Conservation (phyloP, 192 early-diverging fungal genomes). For the Coemansia sp. region DNA sequence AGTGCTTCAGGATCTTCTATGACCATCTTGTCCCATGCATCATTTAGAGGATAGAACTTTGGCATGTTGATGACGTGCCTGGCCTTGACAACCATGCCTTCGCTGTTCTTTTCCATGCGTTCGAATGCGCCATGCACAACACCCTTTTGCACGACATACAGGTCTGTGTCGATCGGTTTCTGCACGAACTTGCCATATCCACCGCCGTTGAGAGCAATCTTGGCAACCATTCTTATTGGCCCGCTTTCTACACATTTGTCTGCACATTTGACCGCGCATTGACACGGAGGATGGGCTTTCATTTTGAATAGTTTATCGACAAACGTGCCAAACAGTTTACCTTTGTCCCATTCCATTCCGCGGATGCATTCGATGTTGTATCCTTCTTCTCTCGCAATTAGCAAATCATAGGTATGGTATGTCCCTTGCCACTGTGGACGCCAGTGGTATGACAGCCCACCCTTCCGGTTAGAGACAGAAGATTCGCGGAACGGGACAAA, state of each 20-base stretch:
- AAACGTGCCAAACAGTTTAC: background rate
- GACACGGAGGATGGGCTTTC: background rate
- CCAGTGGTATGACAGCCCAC: background rate
- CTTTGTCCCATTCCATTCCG: background rate
- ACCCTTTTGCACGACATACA: background rate
- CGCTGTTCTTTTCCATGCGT: slow-evolving; percentile 6
- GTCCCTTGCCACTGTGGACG: background rate
- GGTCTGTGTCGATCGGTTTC: background rate
- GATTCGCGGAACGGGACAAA: too few relatives aligned
- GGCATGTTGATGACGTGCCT: slow-evolving; percentile 5
- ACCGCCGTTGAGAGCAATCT: background rate
- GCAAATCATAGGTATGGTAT: slow-evolving; percentile 5
- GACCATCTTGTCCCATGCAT: background rate
- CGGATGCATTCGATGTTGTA: slow-evolving; percentile 1
- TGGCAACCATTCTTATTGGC: background rate
- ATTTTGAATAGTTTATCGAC: slow-evolving; percentile 4
- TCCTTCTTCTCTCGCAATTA: background rate
- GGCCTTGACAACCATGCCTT: slow-evolving; percentile 1
- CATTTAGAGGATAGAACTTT: slow-evolving; percentile 4
- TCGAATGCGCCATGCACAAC: slow-evolving; percentile 1
- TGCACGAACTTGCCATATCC: slow-evolving; percentile 1
- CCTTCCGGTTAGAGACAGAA: too few relatives aligned
- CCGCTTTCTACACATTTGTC: background rate
- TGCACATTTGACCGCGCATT: slow-evolving; percentile 3
- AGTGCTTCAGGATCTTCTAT: slow-evolving; percentile 5